These are phyloP conservation scores for Ilyonectria mors-panacis DNA, from an alignment of 2,329 filamentous ascomycete genomes.

Conservation along the genomic window DNA sequence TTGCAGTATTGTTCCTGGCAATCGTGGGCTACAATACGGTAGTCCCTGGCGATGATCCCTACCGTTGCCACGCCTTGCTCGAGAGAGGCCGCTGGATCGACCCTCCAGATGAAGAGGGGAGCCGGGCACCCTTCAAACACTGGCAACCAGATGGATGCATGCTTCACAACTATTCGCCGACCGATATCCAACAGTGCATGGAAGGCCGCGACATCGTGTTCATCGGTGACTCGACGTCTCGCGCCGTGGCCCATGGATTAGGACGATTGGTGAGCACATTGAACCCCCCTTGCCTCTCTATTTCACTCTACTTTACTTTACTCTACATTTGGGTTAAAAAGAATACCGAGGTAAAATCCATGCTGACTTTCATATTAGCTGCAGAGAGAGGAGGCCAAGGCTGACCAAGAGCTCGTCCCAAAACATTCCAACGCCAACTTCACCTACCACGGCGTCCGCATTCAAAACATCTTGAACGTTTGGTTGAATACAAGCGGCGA, in stretches of 20 bases:
- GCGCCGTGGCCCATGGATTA: conserved; percentile 68
- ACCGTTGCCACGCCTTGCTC: conserved; percentile 66
- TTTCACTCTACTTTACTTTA: neutral
- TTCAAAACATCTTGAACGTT: conserved; percentile 12
- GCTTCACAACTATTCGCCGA: conserved; percentile 66
- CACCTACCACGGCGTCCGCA: conserved; percentile 21
- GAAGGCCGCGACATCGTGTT: conserved; percentile 66
- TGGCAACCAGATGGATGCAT: conserved; percentile 74
- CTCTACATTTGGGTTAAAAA: neutral
- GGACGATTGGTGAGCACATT: conserved; percentile 9
- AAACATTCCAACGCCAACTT: neutral
- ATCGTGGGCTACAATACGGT: neutral
- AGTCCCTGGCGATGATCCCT: conserved; percentile 57
- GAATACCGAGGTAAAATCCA: neutral
- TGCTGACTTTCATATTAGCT: neutral
- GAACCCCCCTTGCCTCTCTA: neutral
- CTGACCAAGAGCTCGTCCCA: neutral
- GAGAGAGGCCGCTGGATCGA: conserved; percentile 64
- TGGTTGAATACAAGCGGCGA: conserved; percentile 14
- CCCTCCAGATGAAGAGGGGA: conserved; percentile 48
- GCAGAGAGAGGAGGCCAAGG: conserved; percentile 3
- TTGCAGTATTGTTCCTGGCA: neutral
- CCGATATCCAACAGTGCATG: conserved; percentile 67
- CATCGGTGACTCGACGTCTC: conserved; percentile 70
- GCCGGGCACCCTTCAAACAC: conserved; percentile 54